Conservation (phyloP, 2,329 filamentous ascomycete species). For the Pseudomassariella vexata region DNA sequence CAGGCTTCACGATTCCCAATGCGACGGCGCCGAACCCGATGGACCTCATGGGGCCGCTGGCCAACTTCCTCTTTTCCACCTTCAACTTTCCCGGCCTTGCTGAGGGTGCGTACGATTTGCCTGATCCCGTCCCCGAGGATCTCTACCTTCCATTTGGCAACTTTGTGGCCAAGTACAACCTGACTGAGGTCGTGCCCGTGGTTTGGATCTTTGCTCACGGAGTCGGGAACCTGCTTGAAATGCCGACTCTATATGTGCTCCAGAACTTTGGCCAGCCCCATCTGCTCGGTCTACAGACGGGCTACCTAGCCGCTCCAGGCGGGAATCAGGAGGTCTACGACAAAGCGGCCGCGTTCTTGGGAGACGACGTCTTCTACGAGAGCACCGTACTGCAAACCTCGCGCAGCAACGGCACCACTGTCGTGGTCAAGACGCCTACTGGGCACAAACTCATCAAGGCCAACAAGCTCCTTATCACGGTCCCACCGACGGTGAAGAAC, state of each 20-base stretch:
- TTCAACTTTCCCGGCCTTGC: conserved; percentile 36
- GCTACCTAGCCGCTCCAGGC: conserved; percentile 26
- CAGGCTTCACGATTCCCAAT: conserved; percentile 21
- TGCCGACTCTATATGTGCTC: conserved; percentile 39
- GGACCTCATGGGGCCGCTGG: conserved; percentile 11
- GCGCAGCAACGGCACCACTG: conserved; percentile 22
- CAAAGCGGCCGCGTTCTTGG: conserved; percentile 26
- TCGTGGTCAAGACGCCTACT: conserved; percentile 20
- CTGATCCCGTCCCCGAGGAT: conserved; percentile 36
- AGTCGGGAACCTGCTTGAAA: conserved; percentile 33
- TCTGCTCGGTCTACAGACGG: conserved; percentile 21
- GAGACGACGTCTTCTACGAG: conserved; percentile 28
- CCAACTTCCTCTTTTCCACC: conserved; percentile 26
- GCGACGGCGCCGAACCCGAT: conserved; percentile 16
- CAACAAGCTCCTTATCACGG: conserved; percentile 27
- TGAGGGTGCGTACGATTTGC: too few relatives aligned
- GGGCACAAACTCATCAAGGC: conserved; percentile 22
- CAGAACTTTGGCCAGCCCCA: conserved; percentile 30
- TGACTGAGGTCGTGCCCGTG: conserved; percentile 35
- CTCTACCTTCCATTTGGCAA: conserved; percentile 40
- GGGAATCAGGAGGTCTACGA: conserved; percentile 35
- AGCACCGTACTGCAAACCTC: conserved; percentile 25
- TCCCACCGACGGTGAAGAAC: conserved; percentile 26
- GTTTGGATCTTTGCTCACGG: conserved; percentile 35
- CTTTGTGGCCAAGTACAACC: conserved; percentile 40